Base-by-base conservation (phyloP, 768 basidiomycete genomes). In the Rossbeevera mucosa region DNA sequence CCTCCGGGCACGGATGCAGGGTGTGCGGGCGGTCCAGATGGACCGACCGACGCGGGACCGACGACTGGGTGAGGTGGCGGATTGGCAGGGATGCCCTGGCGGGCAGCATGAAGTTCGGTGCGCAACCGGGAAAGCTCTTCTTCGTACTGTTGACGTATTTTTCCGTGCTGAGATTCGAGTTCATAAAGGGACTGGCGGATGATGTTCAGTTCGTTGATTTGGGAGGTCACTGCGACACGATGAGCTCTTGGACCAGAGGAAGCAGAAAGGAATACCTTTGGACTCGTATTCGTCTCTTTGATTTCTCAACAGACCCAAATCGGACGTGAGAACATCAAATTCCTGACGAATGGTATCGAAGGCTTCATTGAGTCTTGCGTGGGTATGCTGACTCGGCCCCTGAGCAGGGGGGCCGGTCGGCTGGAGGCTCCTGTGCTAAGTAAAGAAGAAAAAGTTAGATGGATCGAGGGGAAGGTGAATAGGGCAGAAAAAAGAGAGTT, bases 121-220 rank as follows among this genome's bases (percentile, higher is more conserved):
- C 91, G 79, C 12, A 92, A 77, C 28, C 85, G 78, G 5, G 74
- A 72, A 51, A 95, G 74, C 59, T 96, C 94, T 2, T 89, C 85
- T 63, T 96, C 94, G 62, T 91, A 95, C 63, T 86, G 83, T 55
- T 86, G 81, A 29, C 92, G 80, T 48, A 92, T 83, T 75, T 94
- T 91, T 56, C 78, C 79, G 59, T 98, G 93, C 55, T 89, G 86
- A 0, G 83, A 74, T 67, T 99, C 95, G 50, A 99, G 84, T 58
- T 97, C 93, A 64, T 94, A 94, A 11, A 97, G 77, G 2, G 88
- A 83, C 63, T 92, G 86, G 30, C 93, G 82, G 62, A 99, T 93
- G 64, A 86, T 83, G 59, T 87, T 89, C 50, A 97, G 76, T 66
- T 98, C 95, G 66, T 84, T 88, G 56, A 97, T 85, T 71, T 98